phyloP scores from a whole-genome alignment of 306 rosid genomes.

The Vigna trinervia region DNA sequence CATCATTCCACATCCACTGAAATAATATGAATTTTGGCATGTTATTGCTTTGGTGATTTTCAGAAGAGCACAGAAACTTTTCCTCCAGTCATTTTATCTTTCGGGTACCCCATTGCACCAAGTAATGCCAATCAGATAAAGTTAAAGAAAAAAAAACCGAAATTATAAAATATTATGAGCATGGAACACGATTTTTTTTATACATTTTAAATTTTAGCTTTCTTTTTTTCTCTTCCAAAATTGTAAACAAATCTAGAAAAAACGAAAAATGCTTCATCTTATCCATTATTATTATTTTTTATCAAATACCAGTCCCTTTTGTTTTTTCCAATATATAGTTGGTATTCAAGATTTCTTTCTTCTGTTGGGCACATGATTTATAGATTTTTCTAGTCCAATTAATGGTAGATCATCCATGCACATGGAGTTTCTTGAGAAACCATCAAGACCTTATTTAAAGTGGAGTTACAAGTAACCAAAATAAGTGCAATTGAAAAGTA shows the following conservation, averaged over 20 bases:
- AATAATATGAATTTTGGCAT: constrained; percentile 33
- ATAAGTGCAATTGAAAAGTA: background rate
- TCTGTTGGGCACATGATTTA: background rate
- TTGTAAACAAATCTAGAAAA: too few relatives aligned
- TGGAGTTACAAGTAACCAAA: background rate
- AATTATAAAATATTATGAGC: too few relatives aligned
- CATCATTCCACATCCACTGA: constrained; percentile 11
- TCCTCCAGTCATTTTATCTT: background rate
- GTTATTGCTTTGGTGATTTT: background rate
- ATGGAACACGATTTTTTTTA: too few relatives aligned
- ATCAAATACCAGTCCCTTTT: too few relatives aligned
- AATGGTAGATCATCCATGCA: background rate
- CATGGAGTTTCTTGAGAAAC: background rate
- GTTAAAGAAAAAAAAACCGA: too few relatives aligned
- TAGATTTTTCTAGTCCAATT: background rate
- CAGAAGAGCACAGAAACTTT: background rate
- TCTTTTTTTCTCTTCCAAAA: too few relatives aligned
- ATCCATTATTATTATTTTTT: too few relatives aligned
- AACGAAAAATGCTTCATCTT: background rate
- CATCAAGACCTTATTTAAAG: background rate
- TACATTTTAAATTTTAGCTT: too few relatives aligned
- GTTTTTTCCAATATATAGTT: too few relatives aligned
- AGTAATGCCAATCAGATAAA: background rate
- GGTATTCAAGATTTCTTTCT: background rate
- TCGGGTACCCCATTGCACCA: background rate